Evolutionary conservation across 768 basidiomycete species (phyloP), one percentile per base, ranked within the genome.

Genomic region (Phanerochaete sordida): DNA sequence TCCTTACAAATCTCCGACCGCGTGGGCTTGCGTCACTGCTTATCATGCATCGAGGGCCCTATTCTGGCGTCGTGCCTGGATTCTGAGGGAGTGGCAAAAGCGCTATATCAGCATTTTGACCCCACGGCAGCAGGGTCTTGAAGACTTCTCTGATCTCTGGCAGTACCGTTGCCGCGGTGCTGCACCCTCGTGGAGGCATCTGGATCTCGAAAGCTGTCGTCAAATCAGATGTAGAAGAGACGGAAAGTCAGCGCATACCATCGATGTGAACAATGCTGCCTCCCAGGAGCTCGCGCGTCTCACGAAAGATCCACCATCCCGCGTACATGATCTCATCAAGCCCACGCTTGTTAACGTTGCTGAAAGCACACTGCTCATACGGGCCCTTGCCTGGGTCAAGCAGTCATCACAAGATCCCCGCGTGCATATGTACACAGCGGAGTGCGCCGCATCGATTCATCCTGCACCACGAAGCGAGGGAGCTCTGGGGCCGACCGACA

Each of bases 1-100:
- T 31, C 59, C 59, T 11, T 60, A 60, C 45, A 60, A 60, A 33
- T 60, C 59, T 9, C 43, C 59, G 15, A 47, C 35, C 4, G 52
- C 45, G 3, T 60, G 44, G 59, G 53, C 39, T 12, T 52, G 30
- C 56, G 45, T 57, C 28, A 16, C 30, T 13, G 30, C 13, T 2
- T 53, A 23, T 19, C 24, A 48, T 26, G 21, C 47, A 48, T 48
- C 47, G 33, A 35, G 13, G 24, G 8, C 4, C 5, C 24, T 48
- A 24, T 48, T 28, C 13, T 26, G 12, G 21, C 27, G 24, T 48
- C 7, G 6, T 28, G 24, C 28, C 16, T 28, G 16, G n/a, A n/a
- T n/a, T n/a, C n/a, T n/a, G n/a, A n/a, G n/a, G n/a, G n/a, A n/a
- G n/a, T n/a, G n/a, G n/a, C n/a, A n/a, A n/a, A n/a, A n/a, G n/a